Conservation (phyloP, 257 asterid species). For the Solanum gandarillasii region DNA sequence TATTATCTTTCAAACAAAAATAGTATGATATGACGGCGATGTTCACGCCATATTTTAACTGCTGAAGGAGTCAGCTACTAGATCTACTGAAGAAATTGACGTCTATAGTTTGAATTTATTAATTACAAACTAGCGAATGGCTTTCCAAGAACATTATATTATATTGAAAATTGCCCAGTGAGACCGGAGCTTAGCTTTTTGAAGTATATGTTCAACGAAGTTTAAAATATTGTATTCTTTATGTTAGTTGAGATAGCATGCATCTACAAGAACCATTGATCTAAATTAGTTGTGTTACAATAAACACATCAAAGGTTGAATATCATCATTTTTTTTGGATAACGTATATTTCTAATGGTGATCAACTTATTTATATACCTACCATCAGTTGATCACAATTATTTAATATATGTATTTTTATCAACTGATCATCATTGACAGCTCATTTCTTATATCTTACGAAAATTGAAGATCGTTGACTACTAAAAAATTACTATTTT, state of each 20-base stretch:
- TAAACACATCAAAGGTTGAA: background rate
- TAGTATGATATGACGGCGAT: background rate
- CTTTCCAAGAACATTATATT: background rate
- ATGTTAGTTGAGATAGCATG: background rate
- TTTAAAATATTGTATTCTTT: background rate
- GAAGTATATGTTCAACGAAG: background rate
- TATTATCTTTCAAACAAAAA: background rate
- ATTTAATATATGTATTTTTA: background rate
- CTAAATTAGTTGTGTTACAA: background rate
- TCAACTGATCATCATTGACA: background rate
- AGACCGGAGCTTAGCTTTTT: background rate
- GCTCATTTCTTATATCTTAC: background rate
- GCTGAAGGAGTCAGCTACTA: background rate
- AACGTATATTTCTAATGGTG: background rate
- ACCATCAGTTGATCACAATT: background rate
- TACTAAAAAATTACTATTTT: too few relatives aligned
- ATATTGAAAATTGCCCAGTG: background rate
- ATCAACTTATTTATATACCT: background rate
- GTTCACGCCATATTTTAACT: background rate
- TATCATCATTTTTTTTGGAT: background rate
- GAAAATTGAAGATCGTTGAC: background rate
- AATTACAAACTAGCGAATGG: background rate
- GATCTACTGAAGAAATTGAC: background rate
- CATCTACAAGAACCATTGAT: background rate
- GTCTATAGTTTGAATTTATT: too few relatives aligned